These are phyloP conservation scores for Hypholoma fasciculare DNA, from an alignment of 768 basidiomycete species.

Conservation along the genomic window DNA sequence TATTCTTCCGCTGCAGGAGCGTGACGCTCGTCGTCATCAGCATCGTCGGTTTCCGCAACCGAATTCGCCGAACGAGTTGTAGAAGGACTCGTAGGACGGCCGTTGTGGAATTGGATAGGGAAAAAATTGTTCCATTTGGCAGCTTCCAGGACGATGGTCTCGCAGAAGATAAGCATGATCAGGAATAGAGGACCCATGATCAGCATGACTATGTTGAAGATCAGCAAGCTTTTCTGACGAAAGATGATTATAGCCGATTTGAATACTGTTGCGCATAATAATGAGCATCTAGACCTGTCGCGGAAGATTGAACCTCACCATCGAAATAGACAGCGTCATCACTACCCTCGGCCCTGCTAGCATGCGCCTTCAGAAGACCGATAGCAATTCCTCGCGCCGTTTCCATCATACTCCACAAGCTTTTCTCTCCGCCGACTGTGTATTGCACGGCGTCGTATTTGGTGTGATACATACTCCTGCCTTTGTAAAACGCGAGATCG, in stretches of 20 bases:
- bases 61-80: not conserved
- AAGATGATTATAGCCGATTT: slow-evolving; percentile 55
- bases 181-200: slow-evolving; percentile 62
- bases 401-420: slow-evolving; percentile 82
- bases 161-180: slow-evolving; percentile 38
- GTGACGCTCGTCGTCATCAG: not conserved
- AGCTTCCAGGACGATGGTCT: slow-evolving; percentile 17
- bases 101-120: not conserved
- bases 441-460: slow-evolving; percentile 66
- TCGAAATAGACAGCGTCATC: slow-evolving; percentile 69
- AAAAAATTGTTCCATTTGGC: not conserved
- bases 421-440: slow-evolving; percentile 49
- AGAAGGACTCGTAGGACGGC: not conserved
- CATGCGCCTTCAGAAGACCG: slow-evolving; percentile 46
- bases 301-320: slow-evolving; percentile 40
- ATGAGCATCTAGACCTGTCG: not conserved
- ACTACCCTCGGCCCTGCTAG: slow-evolving; percentile 12
- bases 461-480: slow-evolving; percentile 77
- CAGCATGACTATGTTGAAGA: slow-evolving; percentile 59
- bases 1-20: not conserved
- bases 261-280: slow-evolving; percentile 48
- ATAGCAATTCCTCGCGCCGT: slow-evolving; percentile 53
- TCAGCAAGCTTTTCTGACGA: slow-evolving; percentile 47
- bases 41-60: not conserved
- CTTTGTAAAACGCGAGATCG: slow-evolving; percentile 79